phyloP scores from a whole-genome alignment of 2,329 filamentous ascomycete genomes.

The Monosporascus ibericus region DNA sequence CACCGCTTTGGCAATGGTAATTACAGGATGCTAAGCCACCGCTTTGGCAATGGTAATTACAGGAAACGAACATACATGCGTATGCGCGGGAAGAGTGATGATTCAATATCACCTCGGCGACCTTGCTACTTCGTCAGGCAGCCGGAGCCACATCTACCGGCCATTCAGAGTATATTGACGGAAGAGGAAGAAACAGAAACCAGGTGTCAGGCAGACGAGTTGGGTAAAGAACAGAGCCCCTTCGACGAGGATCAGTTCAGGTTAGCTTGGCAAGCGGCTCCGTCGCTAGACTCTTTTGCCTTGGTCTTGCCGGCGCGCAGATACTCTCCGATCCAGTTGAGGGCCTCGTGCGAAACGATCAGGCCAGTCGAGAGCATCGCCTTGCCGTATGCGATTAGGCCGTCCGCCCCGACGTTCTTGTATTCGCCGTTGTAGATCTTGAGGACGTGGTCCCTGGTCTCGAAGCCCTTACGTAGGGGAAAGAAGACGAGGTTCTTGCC shows the following conservation, averaged over 20 bases:
- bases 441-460: slow-evolving; percentile 57
- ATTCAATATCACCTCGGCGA: too few species aligned
- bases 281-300: slow-evolving; percentile 47
- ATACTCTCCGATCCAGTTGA: slow-evolving; percentile 54
- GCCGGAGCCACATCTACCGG: too few species aligned
- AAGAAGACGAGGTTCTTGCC: slow-evolving; percentile 56
- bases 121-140: too few species aligned
- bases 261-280: slow-evolving; percentile 31
- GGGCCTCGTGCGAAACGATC: slow-evolving; percentile 58
- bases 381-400: slow-evolving; percentile 62
- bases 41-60: too few species aligned
- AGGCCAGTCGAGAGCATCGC: slow-evolving; percentile 63
- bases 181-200: too few species aligned
- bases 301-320: slow-evolving; percentile 58
- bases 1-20: too few species aligned
- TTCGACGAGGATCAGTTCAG: slow-evolving; percentile 1
- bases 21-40: too few species aligned
- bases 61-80: too few species aligned
- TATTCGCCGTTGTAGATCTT: slow-evolving; percentile 51
- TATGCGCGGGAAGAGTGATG: too few species aligned
- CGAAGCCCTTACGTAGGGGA: slow-evolving; percentile 55
- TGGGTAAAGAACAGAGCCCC: too few species aligned
- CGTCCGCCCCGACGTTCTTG: slow-evolving; percentile 59
- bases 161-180: too few species aligned
- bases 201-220: too few species aligned